A percentile compares a stretch with the other conserved stretches of the same genome.
phyloP scores from a whole-genome alignment of 2,329 filamentous ascomycete species.

The Botrytis porri region DNA sequence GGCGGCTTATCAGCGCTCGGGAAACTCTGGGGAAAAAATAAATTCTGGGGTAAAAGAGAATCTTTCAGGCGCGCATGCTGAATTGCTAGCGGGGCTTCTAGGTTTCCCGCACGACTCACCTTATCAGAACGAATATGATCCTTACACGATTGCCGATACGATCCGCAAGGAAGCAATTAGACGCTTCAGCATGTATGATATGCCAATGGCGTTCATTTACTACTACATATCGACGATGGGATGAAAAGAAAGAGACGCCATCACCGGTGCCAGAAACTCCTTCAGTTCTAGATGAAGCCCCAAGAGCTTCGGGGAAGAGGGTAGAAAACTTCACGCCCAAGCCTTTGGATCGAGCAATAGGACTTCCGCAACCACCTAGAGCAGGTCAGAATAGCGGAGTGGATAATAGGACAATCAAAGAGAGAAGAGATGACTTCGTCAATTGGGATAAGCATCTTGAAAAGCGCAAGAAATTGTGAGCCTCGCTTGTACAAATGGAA shows the following conservation, averaged over 20 bases:
- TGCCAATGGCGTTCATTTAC: conserved; percentile 54
- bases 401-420: conserved; percentile 61
- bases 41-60: conserved; percentile 6
- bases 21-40: conserved; percentile 14
- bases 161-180: conserved; percentile 24
- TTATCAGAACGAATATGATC: conserved; percentile 29
- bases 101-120: not conserved
- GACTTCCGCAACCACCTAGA: conserved; percentile 69
- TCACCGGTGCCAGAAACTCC: conserved; percentile 35
- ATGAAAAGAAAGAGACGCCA: conserved; percentile 31
- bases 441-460: conserved; percentile 81
- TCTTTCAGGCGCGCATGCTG: not conserved
- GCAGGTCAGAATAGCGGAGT: conserved; percentile 79
- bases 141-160: conserved; percentile 28
- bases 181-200: conserved; percentile 44
- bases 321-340: conserved; percentile 55
- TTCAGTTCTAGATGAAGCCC: conserved; percentile 54
- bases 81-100: not conserved
- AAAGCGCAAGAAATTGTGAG: conserved; percentile 70
- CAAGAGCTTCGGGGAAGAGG: conserved; percentile 57
- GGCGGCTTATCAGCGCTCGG: conserved; percentile 19
- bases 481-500: too few relatives aligned
- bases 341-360: conserved; percentile 71
- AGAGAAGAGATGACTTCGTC: conserved; percentile 76
- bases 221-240: conserved; percentile 43